Evolutionary conservation across 192 early-diverging fungal genomes (phyloP).

Genomic region (Gigaspora rosea): DNA sequence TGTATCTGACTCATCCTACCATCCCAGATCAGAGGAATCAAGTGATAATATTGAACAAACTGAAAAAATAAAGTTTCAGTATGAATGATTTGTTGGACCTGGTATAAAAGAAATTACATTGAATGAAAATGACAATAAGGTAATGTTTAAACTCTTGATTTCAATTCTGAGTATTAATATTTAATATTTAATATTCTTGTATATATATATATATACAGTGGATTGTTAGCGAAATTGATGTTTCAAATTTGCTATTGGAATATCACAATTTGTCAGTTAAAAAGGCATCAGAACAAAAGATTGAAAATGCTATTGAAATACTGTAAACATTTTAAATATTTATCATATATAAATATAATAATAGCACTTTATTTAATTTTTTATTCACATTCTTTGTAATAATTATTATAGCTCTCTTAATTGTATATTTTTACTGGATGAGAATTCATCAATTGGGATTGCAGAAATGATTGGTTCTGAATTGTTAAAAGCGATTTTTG

Average conservation of each 20-base stretch:
- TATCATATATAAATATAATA: not conserved
- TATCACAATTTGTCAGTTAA: not conserved
- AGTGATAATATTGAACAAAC: not conserved
- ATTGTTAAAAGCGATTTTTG: slow-evolving; percentile 16
- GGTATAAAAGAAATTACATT: not conserved
- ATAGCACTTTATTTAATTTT: not conserved
- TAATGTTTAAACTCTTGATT: slow-evolving; percentile 22
- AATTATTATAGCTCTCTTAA: slow-evolving; percentile 30
- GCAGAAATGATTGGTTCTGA: not conserved
- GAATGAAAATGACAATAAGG: not conserved
- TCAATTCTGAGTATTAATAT: not conserved
- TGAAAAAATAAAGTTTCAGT: not conserved
- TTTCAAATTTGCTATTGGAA: not conserved
- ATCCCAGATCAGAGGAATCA: too few relatives aligned
- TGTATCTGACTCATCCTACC: not conserved
- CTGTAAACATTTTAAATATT: slow-evolving; percentile 9
- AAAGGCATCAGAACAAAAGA: not conserved
- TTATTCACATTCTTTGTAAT: slow-evolving; percentile 14
- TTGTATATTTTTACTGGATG: slow-evolving; percentile 27
- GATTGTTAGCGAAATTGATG: not conserved
- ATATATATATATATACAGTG: too few relatives aligned
- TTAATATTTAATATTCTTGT: not conserved
- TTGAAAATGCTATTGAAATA: slow-evolving; percentile 10
- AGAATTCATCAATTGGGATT: not conserved
- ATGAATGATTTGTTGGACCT: not conserved